Evolutionary conservation across 495 filamentous ascomycete species (phyloP), one percentile per base, ranked within the genome.

Genomic region (Penicillium salamii): DNA sequence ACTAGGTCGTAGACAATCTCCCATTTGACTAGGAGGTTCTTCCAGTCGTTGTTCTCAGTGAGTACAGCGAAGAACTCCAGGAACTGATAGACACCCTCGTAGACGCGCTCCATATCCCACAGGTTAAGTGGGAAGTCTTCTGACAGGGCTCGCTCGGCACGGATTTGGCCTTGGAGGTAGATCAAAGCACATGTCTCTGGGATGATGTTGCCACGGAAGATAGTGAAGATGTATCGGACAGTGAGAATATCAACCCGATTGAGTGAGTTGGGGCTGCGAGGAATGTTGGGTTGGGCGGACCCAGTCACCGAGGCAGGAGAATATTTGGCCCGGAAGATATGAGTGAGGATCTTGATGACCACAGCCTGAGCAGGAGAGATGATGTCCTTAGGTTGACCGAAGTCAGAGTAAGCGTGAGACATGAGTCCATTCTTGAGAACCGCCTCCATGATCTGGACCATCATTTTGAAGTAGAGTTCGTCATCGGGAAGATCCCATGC

Each of bases 21-120:
- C 86, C 91, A 97, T 49, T 92, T 83, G 31, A 91, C 85, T 9
- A 97, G 79, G 21, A 93, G 82, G 40, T 74, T 72, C 59, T 80
- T 80, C 78, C 78, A 80, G 53, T 78, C 75, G 46, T 79, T 80
- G 60, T 81, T 86, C 53, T 96, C 90, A 17, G 88, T 90, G 15
- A 95, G 77, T 2, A 95, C 90, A n/a, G 88, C 89, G 46, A 97
- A 87, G 64, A 96, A 92, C 53, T 97, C 90, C 6, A 97, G 78
- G 65, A 91, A 95, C 63, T 96, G 90, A 43, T 90, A 90, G 11
- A 96, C 83, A 13, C 91, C 91, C 58, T 97, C 84, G 55, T 87
- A 87, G 36, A 87, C 90, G 14, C 91, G 83, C 62, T 97, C 91
- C 85, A 97, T 93, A 60, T 97, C 91, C 91, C 91, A 97, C 24